Conservation (phyloP, 116 monocot genomes). For the Cymodocea nodosa region DNA sequence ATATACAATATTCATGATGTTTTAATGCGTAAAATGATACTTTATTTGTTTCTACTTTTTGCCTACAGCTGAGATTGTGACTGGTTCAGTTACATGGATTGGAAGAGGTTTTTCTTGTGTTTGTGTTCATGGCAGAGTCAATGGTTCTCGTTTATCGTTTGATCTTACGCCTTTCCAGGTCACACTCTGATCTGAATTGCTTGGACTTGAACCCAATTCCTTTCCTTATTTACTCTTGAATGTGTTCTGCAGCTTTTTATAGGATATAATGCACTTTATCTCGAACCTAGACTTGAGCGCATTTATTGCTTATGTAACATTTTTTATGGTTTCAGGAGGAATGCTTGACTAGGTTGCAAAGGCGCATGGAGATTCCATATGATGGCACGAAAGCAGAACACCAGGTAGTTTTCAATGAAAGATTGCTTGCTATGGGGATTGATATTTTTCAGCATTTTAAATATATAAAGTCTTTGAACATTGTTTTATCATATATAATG, state of each 20-base stretch:
- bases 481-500: no score
- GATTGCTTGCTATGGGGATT: not conserved
- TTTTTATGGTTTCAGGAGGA: slow-evolving; percentile 35
- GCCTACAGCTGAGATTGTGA: slow-evolving; percentile 39
- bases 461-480: no score
- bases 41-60: not conserved
- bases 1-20: not conserved
- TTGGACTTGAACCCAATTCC: no score
- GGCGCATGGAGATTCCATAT: slow-evolving; percentile 66
- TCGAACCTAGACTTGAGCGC: not conserved
- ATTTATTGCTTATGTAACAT: not conserved
- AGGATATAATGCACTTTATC: not conserved
- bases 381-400: slow-evolving; percentile 72
- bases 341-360: slow-evolving; percentile 61
- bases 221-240: not conserved
- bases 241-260: not conserved
- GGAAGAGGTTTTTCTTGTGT: slow-evolving; percentile 93
- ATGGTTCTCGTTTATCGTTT: slow-evolving; percentile 64
- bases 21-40: not conserved
- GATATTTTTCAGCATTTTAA: no score
- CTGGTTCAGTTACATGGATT: slow-evolving; percentile 88
- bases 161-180: slow-evolving; percentile 80
- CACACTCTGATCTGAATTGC: slow-evolving; percentile 2
- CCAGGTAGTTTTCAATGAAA: slow-evolving; percentile 49
- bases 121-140: slow-evolving; percentile 83